phyloP scores from a whole-genome alignment of 768 basidiomycete species.

The Chlorophyllum brunneum region DNA sequence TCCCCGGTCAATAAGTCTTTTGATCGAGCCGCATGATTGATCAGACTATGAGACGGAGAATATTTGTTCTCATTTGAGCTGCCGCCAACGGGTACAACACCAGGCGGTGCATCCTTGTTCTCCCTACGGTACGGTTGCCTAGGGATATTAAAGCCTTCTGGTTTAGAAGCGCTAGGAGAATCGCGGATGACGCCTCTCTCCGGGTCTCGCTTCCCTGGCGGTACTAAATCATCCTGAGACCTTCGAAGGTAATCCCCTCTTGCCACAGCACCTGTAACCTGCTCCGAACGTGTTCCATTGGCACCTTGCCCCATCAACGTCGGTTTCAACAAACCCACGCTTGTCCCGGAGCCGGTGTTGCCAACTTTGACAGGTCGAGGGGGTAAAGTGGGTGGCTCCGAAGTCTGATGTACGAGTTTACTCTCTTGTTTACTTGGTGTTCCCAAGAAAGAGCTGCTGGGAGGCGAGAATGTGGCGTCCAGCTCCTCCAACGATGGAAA shows the following conservation, averaged over 20 bases:
- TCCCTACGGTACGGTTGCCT: background rate
- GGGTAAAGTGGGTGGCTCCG: slow-evolving; percentile 1
- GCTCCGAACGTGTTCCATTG: slow-evolving; percentile 51
- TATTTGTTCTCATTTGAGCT: background rate
- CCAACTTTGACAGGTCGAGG: slow-evolving; percentile 8
- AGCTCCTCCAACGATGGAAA: slow-evolving; percentile 89
- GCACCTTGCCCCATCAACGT: slow-evolving; percentile 18
- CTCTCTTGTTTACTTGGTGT: background rate
- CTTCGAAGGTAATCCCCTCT: slow-evolving; percentile 19
- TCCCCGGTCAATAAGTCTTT: slow-evolving; percentile 78
- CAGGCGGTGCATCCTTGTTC: background rate
- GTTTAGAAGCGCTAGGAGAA: background rate
- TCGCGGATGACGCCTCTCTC: background rate
- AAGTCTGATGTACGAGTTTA: background rate
- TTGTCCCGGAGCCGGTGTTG: slow-evolving; percentile 16
- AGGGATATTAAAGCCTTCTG: background rate
- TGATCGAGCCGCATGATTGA: slow-evolving; percentile 25
- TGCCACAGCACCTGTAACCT: slow-evolving; percentile 45
- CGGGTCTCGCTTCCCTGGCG: background rate
- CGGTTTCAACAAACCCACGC: slow-evolving; percentile 20
- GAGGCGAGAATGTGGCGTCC: slow-evolving; percentile 40
- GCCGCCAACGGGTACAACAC: background rate
- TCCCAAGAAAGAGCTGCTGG: slow-evolving; percentile 14
- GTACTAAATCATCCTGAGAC: background rate
- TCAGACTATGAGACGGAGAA: background rate